Conservation (phyloP, 148 eudicot species). For the Rheum nobile region DNA sequence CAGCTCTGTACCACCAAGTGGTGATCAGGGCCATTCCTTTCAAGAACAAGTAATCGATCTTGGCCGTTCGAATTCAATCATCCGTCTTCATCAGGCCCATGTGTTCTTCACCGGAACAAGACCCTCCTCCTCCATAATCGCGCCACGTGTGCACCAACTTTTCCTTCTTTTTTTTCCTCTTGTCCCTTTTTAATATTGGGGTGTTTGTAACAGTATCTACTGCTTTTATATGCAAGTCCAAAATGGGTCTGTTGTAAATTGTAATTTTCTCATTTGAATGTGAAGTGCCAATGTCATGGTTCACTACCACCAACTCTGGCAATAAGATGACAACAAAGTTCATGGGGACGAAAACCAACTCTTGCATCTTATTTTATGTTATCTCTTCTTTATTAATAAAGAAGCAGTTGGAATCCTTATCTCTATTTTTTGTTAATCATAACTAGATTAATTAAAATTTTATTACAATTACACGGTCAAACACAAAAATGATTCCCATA, state of each 20-base stretch:
- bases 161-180: neutral
- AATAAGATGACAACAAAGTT: neutral
- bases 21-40: slow-evolving; percentile 72
- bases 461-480: too few relatives aligned
- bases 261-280: slow-evolving; percentile 1
- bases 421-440: neutral
- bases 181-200: neutral
- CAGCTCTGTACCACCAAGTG: slow-evolving; percentile 55
- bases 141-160: neutral
- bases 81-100: neutral
- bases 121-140: neutral
- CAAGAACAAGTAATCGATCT: slow-evolving; percentile 34
- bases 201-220: neutral
- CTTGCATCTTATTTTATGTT: neutral
- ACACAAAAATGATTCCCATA: too few relatives aligned
- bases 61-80: neutral
- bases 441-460: neutral
- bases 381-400: neutral
- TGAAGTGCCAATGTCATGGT: neutral
- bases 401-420: neutral
- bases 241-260: neutral
- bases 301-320: neutral
- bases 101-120: neutral
- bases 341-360: neutral
- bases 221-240: neutral